Evolutionary conservation across 2,329 filamentous ascomycete species (phyloP).

Genomic region (Trichophyton mentagrophytes): DNA sequence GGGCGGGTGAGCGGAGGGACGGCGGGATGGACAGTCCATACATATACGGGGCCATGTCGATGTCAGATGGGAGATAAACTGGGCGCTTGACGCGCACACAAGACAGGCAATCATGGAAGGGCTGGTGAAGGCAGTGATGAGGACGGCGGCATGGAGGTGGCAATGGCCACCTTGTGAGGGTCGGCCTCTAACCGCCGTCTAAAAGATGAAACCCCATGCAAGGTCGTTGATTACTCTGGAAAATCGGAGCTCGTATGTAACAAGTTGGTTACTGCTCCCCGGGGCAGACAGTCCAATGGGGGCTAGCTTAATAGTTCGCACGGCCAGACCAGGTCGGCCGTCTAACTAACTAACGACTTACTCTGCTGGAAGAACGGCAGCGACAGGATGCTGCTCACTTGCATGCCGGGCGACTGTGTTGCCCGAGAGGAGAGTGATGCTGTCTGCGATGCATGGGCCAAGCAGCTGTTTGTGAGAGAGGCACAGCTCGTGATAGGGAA

Average conservation of each 20-base stretch:
- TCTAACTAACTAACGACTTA: no score
- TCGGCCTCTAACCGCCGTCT: not conserved
- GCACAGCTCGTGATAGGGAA: not conserved
- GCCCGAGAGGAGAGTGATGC: not conserved
- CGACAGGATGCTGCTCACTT: not conserved
- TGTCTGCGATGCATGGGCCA: not conserved
- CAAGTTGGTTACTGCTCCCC: no score
- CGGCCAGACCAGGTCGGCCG: no score
- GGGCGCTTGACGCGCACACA: not conserved
- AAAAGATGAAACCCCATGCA: not conserved
- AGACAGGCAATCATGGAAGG: no score
- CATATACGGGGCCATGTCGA: not conserved
- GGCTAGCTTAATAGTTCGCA: no score
- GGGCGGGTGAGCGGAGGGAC: not conserved
- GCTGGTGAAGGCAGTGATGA: not conserved
- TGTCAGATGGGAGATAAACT: not conserved
- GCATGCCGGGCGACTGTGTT: not conserved
- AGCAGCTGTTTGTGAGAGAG: not conserved
- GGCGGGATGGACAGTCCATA: not conserved
- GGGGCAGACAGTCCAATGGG: no score
- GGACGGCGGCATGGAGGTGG: not conserved
- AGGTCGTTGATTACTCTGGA: not conserved
- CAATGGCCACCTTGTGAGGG: not conserved
- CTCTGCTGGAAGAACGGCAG: no score
- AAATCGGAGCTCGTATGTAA: not conserved